Conservation (phyloP, 495 filamentous ascomycete species). For the Aspergillus cavernicola region DNA sequence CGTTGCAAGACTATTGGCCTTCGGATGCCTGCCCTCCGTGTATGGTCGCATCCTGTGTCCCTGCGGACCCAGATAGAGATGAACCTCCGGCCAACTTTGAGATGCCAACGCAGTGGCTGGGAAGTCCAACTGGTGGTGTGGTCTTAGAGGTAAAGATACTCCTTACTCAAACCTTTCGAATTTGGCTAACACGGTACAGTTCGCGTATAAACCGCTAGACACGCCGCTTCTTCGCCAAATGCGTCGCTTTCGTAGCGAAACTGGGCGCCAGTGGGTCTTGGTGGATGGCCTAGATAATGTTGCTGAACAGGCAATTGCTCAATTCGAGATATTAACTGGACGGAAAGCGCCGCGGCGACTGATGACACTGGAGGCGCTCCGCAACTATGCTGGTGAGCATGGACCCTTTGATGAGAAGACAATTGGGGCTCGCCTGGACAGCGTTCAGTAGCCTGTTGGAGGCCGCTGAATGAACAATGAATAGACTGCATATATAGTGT, state of each 20-base stretch:
- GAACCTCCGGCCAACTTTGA: conserved; percentile 68
- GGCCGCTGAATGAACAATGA: not conserved
- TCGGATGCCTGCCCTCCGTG: conserved; percentile 59
- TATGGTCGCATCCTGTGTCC: conserved; percentile 75
- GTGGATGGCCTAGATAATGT: conserved; percentile 80
- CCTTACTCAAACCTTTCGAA: not conserved
- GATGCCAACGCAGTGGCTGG: conserved; percentile 70
- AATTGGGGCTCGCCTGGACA: conserved; percentile 38
- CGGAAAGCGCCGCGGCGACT: conserved; percentile 68
- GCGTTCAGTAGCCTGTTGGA: conserved; percentile 16
- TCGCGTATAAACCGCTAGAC: conserved; percentile 70
- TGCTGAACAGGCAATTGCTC: conserved; percentile 76
- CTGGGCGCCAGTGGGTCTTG: conserved; percentile 65
- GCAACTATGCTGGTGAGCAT: conserved; percentile 42
- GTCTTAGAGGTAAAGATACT: conserved; percentile 59
- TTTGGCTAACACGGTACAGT: conserved; percentile 32
- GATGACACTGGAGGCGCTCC: conserved; percentile 68
- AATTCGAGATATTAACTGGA: conserved; percentile 82
- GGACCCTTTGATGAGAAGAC: conserved; percentile 44
- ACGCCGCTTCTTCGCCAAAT: conserved; percentile 70
- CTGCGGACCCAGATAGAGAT: conserved; percentile 59
- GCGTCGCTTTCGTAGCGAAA: conserved; percentile 52
- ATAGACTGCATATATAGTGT: conserved; percentile 5
- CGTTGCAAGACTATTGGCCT: conserved; percentile 63
- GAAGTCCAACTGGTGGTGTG: conserved; percentile 74